phyloP scores from a whole-genome alignment of 495 filamentous ascomycete species.

The Paragyromitra xinjiangensis region DNA sequence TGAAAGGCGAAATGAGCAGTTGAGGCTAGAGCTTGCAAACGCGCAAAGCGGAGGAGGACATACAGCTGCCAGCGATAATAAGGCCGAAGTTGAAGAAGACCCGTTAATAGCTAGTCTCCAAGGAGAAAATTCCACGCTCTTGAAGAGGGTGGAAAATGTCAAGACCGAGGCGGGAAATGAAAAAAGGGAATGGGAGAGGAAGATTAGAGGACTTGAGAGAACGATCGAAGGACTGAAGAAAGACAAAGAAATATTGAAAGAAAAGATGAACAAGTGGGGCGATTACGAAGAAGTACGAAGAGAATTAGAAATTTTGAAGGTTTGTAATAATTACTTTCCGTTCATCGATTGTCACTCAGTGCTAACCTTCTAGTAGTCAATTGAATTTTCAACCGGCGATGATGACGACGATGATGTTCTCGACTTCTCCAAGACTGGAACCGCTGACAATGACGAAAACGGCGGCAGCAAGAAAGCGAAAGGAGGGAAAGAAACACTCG shows the following conservation, averaged over 20 bases:
- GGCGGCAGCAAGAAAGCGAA: slow-evolving; percentile 41
- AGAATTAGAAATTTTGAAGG: slow-evolving; percentile 93
- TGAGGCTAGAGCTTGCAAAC: slow-evolving; percentile 86
- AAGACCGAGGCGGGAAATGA: slow-evolving; percentile 82
- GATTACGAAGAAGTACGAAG: slow-evolving; percentile 97
- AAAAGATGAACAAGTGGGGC: slow-evolving; percentile 83
- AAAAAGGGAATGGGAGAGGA: slow-evolving; percentile 75
- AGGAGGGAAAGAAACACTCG: slow-evolving; percentile 77
- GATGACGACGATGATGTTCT: slow-evolving; percentile 63
- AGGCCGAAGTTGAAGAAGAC: slow-evolving; percentile 73
- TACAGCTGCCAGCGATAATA: slow-evolving; percentile 58
- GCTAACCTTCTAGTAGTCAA: slow-evolving; percentile 67
- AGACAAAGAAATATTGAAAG: slow-evolving; percentile 75
- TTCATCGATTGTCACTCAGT: slow-evolving; percentile 3
- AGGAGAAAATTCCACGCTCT: slow-evolving; percentile 89
- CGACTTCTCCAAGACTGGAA: slow-evolving; percentile 57
- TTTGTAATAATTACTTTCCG: slow-evolving; percentile 53
- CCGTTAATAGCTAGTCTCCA: slow-evolving; percentile 82
- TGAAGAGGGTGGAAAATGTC: slow-evolving; percentile 84
- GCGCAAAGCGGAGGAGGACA: slow-evolving; percentile 67
- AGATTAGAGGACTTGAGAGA: slow-evolving; percentile 75
- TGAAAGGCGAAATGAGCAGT: slow-evolving; percentile 92
- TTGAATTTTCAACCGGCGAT: slow-evolving; percentile 91
- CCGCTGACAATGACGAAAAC: slow-evolving; percentile 54
- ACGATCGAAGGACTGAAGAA: slow-evolving; percentile 71